Evolutionary conservation across 2,329 filamentous ascomycete species (phyloP).

Genomic region (Thielaviopsis populi): DNA sequence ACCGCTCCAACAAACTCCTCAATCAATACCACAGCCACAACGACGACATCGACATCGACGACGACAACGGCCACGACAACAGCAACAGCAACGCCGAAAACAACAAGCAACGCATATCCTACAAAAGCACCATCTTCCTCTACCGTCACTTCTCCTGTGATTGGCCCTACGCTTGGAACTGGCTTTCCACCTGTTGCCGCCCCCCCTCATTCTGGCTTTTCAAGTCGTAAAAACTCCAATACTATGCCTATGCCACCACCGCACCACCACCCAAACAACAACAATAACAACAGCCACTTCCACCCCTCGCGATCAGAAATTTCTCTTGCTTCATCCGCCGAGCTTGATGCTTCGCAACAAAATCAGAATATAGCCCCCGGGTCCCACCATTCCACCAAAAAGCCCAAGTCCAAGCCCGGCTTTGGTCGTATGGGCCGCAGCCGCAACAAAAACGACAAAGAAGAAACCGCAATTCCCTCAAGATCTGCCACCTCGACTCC

Average conservation of each 20-base stretch:
- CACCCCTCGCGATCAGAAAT: conserved; percentile 37
- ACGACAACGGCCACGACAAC: not conserved
- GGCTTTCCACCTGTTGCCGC: conserved; percentile 3
- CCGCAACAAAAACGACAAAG: conserved; percentile 38
- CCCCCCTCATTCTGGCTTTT: conserved; percentile 17
- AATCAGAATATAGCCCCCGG: not conserved
- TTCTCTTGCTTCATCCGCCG: conserved; percentile 35
- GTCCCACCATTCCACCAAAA: conserved; percentile 24
- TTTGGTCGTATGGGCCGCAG: conserved; percentile 39
- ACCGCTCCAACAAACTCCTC: conserved; percentile 19
- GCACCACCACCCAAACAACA: conserved; percentile 24
- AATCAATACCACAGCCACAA: not conserved
- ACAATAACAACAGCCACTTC: conserved; percentile 23
- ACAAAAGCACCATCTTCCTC: conserved; percentile 1
- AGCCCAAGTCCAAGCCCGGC: conserved; percentile 36
- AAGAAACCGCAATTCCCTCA: conserved; percentile 21
- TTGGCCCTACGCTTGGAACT: not conserved
- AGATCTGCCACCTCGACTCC: conserved; percentile 12
- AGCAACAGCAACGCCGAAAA: not conserved
- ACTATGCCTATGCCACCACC: conserved; percentile 13
- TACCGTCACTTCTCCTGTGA: not conserved
- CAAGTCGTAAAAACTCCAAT: conserved; percentile 17
- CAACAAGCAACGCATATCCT: not conserved
- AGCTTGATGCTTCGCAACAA: conserved; percentile 28
- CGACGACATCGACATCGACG: not conserved